Percentiles rank a stretch among this genome's conserved stretches.
phyloP scores from a whole-genome alignment of 1,139 yeast species.

The Protomyces arabidopsidicola region DNA sequence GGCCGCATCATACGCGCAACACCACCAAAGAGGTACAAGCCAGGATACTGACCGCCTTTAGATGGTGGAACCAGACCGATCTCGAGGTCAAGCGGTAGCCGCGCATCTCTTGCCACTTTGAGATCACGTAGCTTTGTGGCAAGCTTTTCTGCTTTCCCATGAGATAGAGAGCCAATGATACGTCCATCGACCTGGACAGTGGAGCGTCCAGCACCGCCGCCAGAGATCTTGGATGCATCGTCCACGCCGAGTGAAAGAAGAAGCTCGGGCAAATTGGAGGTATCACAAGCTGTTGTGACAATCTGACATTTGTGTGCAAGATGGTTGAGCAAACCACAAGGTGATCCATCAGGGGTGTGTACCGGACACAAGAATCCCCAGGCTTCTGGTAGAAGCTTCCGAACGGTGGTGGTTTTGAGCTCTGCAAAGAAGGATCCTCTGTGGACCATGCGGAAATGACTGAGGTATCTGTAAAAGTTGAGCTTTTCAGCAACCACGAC shows the following conservation, averaged over 20 bases:
- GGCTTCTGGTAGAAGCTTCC: constrained; percentile 93
- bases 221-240: constrained; percentile 41
- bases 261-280: constrained; percentile 62
- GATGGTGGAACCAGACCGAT: constrained; percentile 95
- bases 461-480: constrained; percentile 90
- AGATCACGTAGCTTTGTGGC: constrained; percentile 88
- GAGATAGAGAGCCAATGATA: constrained; percentile 91
- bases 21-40: constrained; percentile 84
- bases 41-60: constrained; percentile 94
- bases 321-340: constrained; percentile 97
- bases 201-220: constrained; percentile 71
- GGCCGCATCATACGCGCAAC: constrained; percentile 95
- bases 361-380: constrained; percentile 99
- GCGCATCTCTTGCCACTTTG: constrained; percentile 60
- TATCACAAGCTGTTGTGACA: constrained; percentile 64
- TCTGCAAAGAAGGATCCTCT: constrained; percentile 99
- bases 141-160: constrained; percentile 75
- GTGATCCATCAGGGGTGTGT: constrained; percentile 99
- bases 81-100: constrained; percentile 79
- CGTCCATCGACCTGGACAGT: constrained; percentile 93
- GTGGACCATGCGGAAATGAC: constrained; percentile 98
- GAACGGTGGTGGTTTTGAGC: constrained; percentile 92
- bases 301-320: constrained; percentile 91
- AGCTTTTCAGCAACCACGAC: constrained; percentile 98
- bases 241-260: constrained; percentile 72